phyloP scores from a whole-genome alignment of 2,329 filamentous ascomycete species.

The Fusarium sp. region DNA sequence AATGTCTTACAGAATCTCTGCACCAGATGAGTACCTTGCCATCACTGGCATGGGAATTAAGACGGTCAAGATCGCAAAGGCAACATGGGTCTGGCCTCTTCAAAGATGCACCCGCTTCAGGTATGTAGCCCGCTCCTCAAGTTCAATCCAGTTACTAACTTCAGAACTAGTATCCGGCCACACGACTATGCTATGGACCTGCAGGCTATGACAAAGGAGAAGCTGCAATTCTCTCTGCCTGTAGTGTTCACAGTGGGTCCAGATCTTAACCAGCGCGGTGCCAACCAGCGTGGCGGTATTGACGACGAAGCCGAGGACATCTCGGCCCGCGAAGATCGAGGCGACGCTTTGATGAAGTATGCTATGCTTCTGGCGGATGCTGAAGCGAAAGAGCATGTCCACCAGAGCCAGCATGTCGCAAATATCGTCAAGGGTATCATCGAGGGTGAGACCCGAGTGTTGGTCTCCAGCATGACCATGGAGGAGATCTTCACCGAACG shows the following conservation, averaged over 20 bases:
- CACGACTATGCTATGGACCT: slow-evolving; percentile 86
- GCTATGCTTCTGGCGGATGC: slow-evolving; percentile 83
- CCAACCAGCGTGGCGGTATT: slow-evolving; percentile 44
- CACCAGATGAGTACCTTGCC: slow-evolving; percentile 86
- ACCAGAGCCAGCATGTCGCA: slow-evolving; percentile 72
- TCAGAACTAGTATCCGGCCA: slow-evolving; percentile 67
- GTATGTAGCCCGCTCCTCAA: not conserved
- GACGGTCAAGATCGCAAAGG: slow-evolving; percentile 82
- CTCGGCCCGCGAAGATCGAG: slow-evolving; percentile 60
- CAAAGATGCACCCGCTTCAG: slow-evolving; percentile 71
- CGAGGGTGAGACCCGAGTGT: slow-evolving; percentile 85
- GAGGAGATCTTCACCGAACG: slow-evolving; percentile 87
- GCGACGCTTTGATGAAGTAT: slow-evolving; percentile 80
- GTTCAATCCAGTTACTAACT: slow-evolving; percentile 5
- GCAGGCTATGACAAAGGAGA: slow-evolving; percentile 90
- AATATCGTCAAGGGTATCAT: slow-evolving; percentile 92
- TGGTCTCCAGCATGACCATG: slow-evolving; percentile 92
- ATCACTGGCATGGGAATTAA: slow-evolving; percentile 83
- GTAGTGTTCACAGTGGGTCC: slow-evolving; percentile 90
- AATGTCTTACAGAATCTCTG: slow-evolving; percentile 75
- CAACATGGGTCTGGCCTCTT: slow-evolving; percentile 76
- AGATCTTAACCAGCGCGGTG: slow-evolving; percentile 71
- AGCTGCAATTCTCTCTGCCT: slow-evolving; percentile 83
- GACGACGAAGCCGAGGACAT: slow-evolving; percentile 32
- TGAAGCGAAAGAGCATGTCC: slow-evolving; percentile 51